Conservation (phyloP, 2,329 filamentous ascomycete genomes). For the Samsoniella hepiali region DNA sequence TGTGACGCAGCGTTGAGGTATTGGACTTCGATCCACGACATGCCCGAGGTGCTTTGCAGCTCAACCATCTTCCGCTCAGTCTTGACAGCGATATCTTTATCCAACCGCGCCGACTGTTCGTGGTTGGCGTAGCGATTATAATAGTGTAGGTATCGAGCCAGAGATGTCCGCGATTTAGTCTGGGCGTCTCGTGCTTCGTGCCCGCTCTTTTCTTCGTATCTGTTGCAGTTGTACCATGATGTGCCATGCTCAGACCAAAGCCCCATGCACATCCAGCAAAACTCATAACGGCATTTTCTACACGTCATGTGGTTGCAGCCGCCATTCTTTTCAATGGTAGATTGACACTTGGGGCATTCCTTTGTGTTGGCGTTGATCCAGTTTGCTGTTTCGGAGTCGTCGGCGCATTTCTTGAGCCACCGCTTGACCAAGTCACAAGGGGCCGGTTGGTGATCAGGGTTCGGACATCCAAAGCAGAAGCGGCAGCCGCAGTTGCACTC, state of each 20-base stretch:
- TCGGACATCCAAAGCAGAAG: conserved; percentile 93
- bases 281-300: conserved; percentile 91
- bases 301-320: conserved; percentile 99
- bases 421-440: conserved; percentile 88
- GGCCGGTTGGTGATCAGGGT: conserved; percentile 87
- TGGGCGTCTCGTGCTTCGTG: conserved; percentile 87
- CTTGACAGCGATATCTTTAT: conserved; percentile 93
- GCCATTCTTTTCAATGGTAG: conserved; percentile 98
- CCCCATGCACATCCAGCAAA: conserved; percentile 99
- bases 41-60: conserved; percentile 85
- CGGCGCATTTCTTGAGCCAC: conserved; percentile 97
- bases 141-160: conserved; percentile 97
- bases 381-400: conserved; percentile 97
- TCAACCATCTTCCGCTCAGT: conserved; percentile 99
- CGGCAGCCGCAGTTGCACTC: conserved; percentile 77
- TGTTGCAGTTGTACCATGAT: conserved; percentile 99
- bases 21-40: conserved; percentile 99
- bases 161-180: conserved; percentile 80
- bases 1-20: conserved; percentile 92
- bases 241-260: conserved; percentile 98
- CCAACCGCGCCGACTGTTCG: conserved; percentile 92
- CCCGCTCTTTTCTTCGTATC: conserved; percentile 94
- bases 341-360: conserved; percentile 92
- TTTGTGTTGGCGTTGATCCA: conserved; percentile 99
- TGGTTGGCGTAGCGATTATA: conserved; percentile 99